Conservation (phyloP, 495 filamentous ascomycete genomes). For the Neurospora tetrasperma region DNA sequence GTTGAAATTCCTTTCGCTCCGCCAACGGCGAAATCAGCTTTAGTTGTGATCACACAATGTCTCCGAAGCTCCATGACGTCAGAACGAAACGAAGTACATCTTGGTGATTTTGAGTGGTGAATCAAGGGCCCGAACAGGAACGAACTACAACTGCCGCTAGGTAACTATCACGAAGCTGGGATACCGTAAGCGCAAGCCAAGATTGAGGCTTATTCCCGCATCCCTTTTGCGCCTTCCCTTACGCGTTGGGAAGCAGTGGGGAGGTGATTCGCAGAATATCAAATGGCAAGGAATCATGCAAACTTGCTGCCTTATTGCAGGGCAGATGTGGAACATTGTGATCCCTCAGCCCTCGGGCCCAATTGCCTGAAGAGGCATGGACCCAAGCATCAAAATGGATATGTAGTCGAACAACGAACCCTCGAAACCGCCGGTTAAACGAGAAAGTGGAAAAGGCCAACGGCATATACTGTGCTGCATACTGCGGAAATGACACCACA, state of each 20-base stretch:
- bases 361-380: neutral
- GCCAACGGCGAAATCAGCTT: conserved; percentile 1
- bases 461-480: neutral
- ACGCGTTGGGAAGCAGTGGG: too few relatives aligned
- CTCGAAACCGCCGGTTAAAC: neutral
- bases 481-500: too few relatives aligned
- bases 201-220: neutral
- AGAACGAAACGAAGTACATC: neutral
- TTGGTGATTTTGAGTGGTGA: neutral
- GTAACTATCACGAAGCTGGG: neutral
- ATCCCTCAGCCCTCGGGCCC: neutral
- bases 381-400: neutral
- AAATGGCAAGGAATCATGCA: neutral
- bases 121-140: neutral
- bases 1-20: neutral
- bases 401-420: neutral
- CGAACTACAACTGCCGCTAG: neutral
- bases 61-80: conserved; percentile 5
- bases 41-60: neutral
- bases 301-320: neutral
- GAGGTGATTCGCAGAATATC: too few relatives aligned
- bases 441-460: neutral
- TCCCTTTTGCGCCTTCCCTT: neutral
- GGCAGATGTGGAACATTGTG: neutral
- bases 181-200: neutral